Evolutionary conservation across 163 green algal genomes (phyloP).

Genomic region (Prototheca cutis): DNA sequence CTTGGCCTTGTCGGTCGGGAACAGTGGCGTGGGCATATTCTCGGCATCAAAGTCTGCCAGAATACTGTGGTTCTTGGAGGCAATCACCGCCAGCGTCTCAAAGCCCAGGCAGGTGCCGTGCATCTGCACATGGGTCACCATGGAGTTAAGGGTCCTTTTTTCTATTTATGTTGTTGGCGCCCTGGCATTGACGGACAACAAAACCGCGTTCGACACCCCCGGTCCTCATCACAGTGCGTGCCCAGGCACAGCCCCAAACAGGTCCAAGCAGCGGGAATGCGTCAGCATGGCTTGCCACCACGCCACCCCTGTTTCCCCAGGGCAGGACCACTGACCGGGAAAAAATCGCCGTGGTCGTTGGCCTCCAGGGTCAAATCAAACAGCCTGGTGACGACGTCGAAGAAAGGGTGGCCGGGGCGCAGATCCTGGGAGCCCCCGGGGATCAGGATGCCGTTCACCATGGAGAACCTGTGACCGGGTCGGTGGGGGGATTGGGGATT

Average conservation of each 20-base stretch:
- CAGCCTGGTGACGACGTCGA: slow-evolving; percentile 49
- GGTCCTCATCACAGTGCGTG: too few relatives aligned
- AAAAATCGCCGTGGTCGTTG: slow-evolving; percentile 73
- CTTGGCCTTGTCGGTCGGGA: slow-evolving; percentile 39
- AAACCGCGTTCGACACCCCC: too few relatives aligned
- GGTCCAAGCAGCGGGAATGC: too few relatives aligned
- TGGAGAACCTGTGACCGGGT: slow-evolving; percentile 34
- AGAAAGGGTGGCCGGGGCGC: slow-evolving; percentile 56
- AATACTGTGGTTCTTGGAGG: slow-evolving; percentile 33
- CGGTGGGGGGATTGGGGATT: too few relatives aligned
- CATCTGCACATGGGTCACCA: too few relatives aligned
- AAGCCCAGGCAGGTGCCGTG: slow-evolving; percentile 77
- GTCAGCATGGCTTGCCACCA: too few relatives aligned
- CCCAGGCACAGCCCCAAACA: too few relatives aligned
- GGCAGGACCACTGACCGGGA: slow-evolving; percentile 65
- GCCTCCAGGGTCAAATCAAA: slow-evolving; percentile 51
- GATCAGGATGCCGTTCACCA: slow-evolving; percentile 71
- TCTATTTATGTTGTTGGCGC: too few relatives aligned
- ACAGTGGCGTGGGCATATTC: slow-evolving; percentile 48
- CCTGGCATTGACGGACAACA: too few relatives aligned
- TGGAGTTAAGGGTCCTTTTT: too few relatives aligned
- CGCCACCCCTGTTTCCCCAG: too few relatives aligned
- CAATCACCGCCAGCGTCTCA: slow-evolving; percentile 60
- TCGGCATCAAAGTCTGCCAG: slow-evolving; percentile 47
- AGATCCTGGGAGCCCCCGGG: slow-evolving; percentile 60